phyloP scores from a whole-genome alignment of 768 basidiomycete genomes.

The Mycena indigotica region DNA sequence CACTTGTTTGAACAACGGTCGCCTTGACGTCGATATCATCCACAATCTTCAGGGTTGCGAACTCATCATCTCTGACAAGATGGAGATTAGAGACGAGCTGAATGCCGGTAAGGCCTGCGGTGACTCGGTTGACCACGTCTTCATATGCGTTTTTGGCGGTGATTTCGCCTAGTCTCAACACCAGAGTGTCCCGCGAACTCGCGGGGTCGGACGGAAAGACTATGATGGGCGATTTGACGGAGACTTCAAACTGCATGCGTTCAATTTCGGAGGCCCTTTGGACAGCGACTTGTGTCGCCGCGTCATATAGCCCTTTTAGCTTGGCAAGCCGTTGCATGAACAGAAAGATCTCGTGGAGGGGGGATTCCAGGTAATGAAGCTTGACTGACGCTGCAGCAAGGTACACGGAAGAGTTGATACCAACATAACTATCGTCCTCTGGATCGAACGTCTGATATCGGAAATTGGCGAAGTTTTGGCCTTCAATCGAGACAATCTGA shows the following conservation, averaged over 20 bases:
- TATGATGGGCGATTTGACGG: slow-evolving; percentile 89
- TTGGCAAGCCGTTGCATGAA: slow-evolving; percentile 85
- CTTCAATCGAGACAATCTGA: slow-evolving; percentile 89
- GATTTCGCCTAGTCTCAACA: slow-evolving; percentile 88
- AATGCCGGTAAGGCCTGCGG: slow-evolving; percentile 80
- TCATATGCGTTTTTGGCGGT: slow-evolving; percentile 77
- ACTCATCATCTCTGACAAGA: slow-evolving; percentile 45
- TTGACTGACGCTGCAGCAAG: slow-evolving; percentile 89
- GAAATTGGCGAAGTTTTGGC: slow-evolving; percentile 91
- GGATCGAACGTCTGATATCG: slow-evolving; percentile 90
- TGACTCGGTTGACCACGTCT: slow-evolving; percentile 55
- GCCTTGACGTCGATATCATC: slow-evolving; percentile 83
- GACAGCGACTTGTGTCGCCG: slow-evolving; percentile 89
- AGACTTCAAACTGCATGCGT: slow-evolving; percentile 89
- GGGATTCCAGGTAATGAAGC: slow-evolving; percentile 84
- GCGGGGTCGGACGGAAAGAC: slow-evolving; percentile 77
- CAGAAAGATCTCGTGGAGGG: slow-evolving; percentile 84
- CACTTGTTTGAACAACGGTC: slow-evolving; percentile 63
- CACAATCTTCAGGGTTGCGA: slow-evolving; percentile 77
- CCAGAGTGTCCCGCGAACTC: slow-evolving; percentile 64
- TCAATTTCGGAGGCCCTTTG: slow-evolving; percentile 93
- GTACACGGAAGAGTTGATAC: slow-evolving; percentile 80
- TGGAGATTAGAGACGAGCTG: slow-evolving; percentile 75
- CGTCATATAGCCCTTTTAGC: slow-evolving; percentile 92
- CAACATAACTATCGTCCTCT: slow-evolving; percentile 63